These are phyloP conservation scores for Typha latifolia DNA, from an alignment of 176 grass and related monocot species.

Conservation along the genomic window DNA sequence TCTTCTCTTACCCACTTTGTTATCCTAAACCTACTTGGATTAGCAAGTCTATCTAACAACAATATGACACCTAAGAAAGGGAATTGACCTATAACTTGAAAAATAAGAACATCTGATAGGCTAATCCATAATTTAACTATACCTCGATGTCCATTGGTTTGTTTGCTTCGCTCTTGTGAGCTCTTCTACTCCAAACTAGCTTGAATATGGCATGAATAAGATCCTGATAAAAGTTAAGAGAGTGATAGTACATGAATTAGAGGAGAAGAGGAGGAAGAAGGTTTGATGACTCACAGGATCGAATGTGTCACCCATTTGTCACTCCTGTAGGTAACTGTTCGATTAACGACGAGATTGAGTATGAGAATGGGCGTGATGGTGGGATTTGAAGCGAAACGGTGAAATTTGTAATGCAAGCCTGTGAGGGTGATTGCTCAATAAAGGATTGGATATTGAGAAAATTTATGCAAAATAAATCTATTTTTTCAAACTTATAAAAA, in stretches of 20 bases:
- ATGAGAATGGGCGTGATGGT: too few relatives aligned
- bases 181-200: conserved; percentile 53
- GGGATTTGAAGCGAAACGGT: too few relatives aligned
- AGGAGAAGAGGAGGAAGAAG: background rate
- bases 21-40: too few relatives aligned
- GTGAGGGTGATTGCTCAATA: too few relatives aligned
- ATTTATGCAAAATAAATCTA: too few relatives aligned
- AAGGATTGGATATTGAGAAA: too few relatives aligned
- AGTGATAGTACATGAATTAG: background rate
- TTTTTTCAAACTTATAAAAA: too few relatives aligned
- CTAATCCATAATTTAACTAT: background rate
- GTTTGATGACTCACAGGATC: conserved; percentile 26
- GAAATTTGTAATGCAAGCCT: too few relatives aligned
- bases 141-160: conserved; percentile 43
- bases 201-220: conserved; percentile 83
- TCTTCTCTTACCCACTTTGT: too few relatives aligned
- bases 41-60: too few relatives aligned
- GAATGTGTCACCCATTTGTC: conserved; percentile 33
- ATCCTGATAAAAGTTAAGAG: conserved; percentile 24
- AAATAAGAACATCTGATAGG: background rate
- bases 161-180: conserved; percentile 18
- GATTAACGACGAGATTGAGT: too few relatives aligned
- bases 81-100: background rate
- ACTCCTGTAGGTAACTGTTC: background rate
- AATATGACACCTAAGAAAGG: too few relatives aligned